Evolutionary conservation across 106 monocot genomes (phyloP), one percentile per base, ranked within the genome.

Genomic region (Iris macrosiphon): DNA sequence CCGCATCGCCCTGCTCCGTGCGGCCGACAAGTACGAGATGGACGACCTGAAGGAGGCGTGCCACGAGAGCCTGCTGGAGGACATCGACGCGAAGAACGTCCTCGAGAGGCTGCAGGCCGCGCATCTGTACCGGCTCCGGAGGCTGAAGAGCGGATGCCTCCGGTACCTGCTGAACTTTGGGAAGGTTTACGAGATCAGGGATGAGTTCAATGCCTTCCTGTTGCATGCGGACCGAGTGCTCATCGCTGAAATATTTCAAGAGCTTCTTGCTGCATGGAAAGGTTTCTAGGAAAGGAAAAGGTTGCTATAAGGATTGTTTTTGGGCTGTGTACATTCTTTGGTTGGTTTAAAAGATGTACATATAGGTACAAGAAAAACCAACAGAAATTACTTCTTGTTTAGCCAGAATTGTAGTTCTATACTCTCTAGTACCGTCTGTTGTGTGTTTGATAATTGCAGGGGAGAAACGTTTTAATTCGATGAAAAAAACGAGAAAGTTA

Each of bases 1-100:
- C 47, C 71, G 96, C 3, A 40, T 98, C 1, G 70, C 79, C 2
- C 87, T 98, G 41, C 77, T 98, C 40, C 32, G 64, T 0, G 96
- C 90, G 0, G 90, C 90, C 0, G 90, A 98, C 40, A 96, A 98
- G 80, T 98, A 98, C 31, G 87, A 90, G 51, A 62, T 98, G 15
- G 43, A 49, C 5, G 90, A 90, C 43, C 70, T 98, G 12, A 82
- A 78, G 48, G 75, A 77, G 75, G 86, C 87, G 0, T 98, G 96
- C 60, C 87, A 91, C 31, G 87, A 98, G 51, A 90, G 90, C 62
- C 77, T 98, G 2, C 11, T 65, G 4, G 87, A 86, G 45, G 96
- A 98, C 45, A 83, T 98, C 1, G 80, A 83, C 13, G 45, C 72
- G 4, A 71, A 67, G 42, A 98, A 98, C 57, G 96, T 87, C 28